Conservation (phyloP, 352 stramenopile genomes). For the Aphanomyces cochlioides region DNA sequence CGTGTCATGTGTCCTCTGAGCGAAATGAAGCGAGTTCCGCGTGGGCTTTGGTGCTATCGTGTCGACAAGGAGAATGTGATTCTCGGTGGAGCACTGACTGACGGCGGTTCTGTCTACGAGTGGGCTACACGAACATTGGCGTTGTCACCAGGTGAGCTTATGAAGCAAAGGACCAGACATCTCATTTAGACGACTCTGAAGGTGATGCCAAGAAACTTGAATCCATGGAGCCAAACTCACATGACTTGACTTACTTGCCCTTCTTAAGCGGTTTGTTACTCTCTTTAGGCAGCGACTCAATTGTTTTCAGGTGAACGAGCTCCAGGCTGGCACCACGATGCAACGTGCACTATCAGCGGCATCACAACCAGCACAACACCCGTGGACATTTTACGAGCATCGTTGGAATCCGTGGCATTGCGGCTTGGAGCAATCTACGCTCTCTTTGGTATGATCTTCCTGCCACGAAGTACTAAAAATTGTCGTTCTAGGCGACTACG, state of each 20-base stretch:
- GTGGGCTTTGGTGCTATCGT: conserved; percentile 93
- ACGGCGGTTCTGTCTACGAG: conserved; percentile 94
- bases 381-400: conserved; percentile 84
- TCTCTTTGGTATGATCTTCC: conserved; percentile 53
- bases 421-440: conserved; percentile 82
- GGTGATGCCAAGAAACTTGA: not conserved
- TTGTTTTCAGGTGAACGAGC: conserved; percentile 64
- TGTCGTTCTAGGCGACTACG: conserved; percentile 34
- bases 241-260: conserved; percentile 84
- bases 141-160: conserved; percentile 30
- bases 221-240: conserved; percentile 41
- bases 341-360: conserved; percentile 86
- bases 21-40: conserved; percentile 68
- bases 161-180: not conserved
- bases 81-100: conserved; percentile 92
- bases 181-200: not conserved
- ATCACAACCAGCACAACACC: conserved; percentile 89
- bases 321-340: conserved; percentile 89
- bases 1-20: conserved; percentile 75
- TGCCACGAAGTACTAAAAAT: not conserved
- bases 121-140: conserved; percentile 82
- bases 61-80: conserved; percentile 81
- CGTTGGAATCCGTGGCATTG: conserved; percentile 89
- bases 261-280: conserved; percentile 76
- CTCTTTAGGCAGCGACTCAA: not conserved